These are phyloP conservation scores for Chalciporus pseudorubinellus DNA, from an alignment of 768 basidiomycete species.

Conservation along the genomic window DNA sequence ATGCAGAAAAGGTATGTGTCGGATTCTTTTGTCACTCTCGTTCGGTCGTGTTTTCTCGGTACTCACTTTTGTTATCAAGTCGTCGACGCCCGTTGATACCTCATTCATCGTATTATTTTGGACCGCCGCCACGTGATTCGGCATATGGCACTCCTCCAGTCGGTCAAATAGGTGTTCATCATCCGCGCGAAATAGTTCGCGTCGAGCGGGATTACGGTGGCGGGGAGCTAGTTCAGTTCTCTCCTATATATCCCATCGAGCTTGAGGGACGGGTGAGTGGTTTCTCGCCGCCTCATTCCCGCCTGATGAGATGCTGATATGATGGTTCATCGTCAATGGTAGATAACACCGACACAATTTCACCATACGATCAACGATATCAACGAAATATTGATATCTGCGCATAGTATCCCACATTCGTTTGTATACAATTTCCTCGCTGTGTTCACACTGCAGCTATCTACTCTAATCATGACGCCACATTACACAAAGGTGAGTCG, in stretches of 20 bases:
- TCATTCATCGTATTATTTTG: constrained; percentile 81
- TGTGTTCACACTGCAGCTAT: constrained; percentile 78
- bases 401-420: constrained; percentile 72
- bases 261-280: constrained; percentile 83
- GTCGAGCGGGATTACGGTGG: constrained; percentile 90
- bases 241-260: constrained; percentile 85
- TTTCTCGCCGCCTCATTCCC: not conserved
- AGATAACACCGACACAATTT: constrained; percentile 92
- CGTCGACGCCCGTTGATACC: constrained; percentile 55
- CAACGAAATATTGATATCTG: constrained; percentile 84
- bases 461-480: constrained; percentile 60
- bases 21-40: not conserved
- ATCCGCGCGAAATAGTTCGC: constrained; percentile 88
- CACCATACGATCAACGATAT: constrained; percentile 86
- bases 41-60: not conserved
- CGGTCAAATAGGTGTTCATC: constrained; percentile 85
- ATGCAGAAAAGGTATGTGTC: constrained; percentile 44
- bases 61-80: constrained; percentile 23
- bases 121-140: constrained; percentile 71
- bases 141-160: constrained; percentile 79
- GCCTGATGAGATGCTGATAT: not conserved
- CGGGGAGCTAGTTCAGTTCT: constrained; percentile 90
- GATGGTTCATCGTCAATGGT: not conserved
- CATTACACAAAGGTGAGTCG: constrained; percentile 78
- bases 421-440: constrained; percentile 78